Evolutionary conservation across 2,329 filamentous ascomycete genomes (phyloP).

Genomic region (Penicillium griseofulvum): DNA sequence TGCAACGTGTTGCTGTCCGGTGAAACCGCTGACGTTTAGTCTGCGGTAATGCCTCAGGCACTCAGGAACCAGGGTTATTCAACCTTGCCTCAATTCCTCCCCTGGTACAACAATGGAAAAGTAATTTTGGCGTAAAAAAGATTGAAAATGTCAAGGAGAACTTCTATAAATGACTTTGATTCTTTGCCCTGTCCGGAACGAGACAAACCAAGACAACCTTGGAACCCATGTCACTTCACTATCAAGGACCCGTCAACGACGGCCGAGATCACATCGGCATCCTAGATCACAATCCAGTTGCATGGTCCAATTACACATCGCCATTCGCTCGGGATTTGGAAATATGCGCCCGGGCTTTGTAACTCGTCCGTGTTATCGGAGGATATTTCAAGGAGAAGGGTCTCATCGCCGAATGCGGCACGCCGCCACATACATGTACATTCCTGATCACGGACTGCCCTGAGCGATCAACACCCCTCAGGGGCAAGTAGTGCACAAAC

Average conservation of each 20-base stretch:
- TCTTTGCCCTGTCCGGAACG: slow-evolving; percentile 14
- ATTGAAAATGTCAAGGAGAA: neutral
- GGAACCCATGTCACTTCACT: slow-evolving; percentile 8
- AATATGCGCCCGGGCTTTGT: neutral
- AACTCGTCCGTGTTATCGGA: neutral
- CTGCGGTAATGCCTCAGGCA: slow-evolving; percentile 5
- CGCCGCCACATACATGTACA: slow-evolving; percentile 8
- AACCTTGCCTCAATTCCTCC: neutral
- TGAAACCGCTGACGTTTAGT: neutral
- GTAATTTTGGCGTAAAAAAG: neutral
- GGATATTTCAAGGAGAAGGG: slow-evolving; percentile 13
- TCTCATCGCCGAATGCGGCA: slow-evolving; percentile 15
- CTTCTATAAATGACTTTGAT: neutral
- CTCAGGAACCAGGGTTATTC: neutral
- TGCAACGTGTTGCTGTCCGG: slow-evolving; percentile 15
- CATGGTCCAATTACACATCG: slow-evolving; percentile 8
- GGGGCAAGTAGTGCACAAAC: neutral
- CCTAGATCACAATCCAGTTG: neutral
- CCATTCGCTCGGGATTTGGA: neutral
- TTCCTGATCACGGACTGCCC: slow-evolving; percentile 9
- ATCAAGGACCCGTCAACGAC: neutral
- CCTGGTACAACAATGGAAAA: neutral
- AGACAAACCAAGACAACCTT: slow-evolving; percentile 1
- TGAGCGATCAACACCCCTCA: neutral
- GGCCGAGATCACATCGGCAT: slow-evolving; percentile 1